These are phyloP conservation scores for Microthlaspi erraticum DNA, from an alignment of 345 rosid genomes.

Conservation along the genomic window DNA sequence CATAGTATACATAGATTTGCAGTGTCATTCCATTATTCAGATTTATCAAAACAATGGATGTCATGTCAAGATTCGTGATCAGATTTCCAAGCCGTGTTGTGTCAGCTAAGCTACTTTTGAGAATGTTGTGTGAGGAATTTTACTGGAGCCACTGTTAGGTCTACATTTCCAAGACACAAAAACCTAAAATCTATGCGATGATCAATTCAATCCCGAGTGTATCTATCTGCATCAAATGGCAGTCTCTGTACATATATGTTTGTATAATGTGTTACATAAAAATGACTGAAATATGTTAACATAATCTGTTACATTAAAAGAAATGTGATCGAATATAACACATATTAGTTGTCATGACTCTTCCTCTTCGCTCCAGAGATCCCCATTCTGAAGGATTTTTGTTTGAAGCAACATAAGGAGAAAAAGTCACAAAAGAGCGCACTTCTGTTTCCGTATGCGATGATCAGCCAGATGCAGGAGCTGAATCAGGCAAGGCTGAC, in stretches of 20 bases:
- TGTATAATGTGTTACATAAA: too few relatives aligned
- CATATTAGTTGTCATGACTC: too few relatives aligned
- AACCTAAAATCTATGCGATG: background rate
- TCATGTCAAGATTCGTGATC: too few relatives aligned
- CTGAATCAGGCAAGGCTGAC: conserved; percentile 76
- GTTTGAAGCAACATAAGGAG: conserved; percentile 89
- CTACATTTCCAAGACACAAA: background rate
- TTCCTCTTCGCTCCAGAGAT: too few relatives aligned
- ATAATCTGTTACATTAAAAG: too few relatives aligned
- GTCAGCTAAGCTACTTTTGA: background rate
- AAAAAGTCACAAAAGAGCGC: conserved; percentile 76
- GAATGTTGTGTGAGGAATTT: background rate
- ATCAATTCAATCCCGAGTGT: conserved; percentile 43
- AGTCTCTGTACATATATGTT: conserved; percentile 47
- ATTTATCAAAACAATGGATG: too few relatives aligned
- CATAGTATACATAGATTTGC: too few relatives aligned
- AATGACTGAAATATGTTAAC: too few relatives aligned
- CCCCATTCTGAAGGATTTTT: conserved; percentile 92
- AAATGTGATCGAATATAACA: too few relatives aligned
- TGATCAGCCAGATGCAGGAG: conserved; percentile 67
- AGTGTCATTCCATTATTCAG: too few relatives aligned
- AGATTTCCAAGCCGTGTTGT: background rate
- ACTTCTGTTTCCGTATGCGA: conserved; percentile 74
- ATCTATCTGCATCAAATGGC: conserved; percentile 63
- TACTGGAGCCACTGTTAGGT: conserved; percentile 3